Evolutionary conservation across 2,329 filamentous ascomycete genomes (phyloP).

Genomic region (Pseudovirgaria hyperparasitica): DNA sequence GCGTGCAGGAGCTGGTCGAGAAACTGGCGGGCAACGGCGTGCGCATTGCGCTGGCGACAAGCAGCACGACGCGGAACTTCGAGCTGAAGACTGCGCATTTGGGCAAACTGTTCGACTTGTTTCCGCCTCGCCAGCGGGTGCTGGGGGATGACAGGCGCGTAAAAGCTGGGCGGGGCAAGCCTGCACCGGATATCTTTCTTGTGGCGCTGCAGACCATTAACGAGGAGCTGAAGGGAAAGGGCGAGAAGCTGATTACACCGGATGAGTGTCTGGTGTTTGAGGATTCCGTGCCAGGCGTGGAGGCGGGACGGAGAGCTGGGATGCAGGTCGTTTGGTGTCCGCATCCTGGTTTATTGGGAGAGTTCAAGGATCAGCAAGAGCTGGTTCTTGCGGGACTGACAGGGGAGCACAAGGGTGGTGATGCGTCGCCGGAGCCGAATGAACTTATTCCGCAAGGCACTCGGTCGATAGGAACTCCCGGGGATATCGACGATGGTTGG

Average conservation of each 20-base stretch:
- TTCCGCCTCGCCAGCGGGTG: constrained; percentile 60
- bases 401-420: constrained; percentile 51
- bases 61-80: constrained; percentile 60
- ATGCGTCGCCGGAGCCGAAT: constrained; percentile 19
- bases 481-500: constrained; percentile 49
- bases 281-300: constrained; percentile 85
- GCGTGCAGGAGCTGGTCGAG: constrained; percentile 55
- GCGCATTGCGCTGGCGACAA: constrained; percentile 79
- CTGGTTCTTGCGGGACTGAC: constrained; percentile 75
- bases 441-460: constrained; percentile 24
- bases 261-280: constrained; percentile 95
- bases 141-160: constrained; percentile 79
- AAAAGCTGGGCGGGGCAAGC: constrained; percentile 71
- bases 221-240: constrained; percentile 48
- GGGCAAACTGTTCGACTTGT: constrained; percentile 40
- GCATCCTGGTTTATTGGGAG: constrained; percentile 62
- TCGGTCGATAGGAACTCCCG: constrained; percentile 33
- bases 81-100: constrained; percentile 57
- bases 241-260: constrained; percentile 51
- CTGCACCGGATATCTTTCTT: constrained; percentile 86
- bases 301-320: constrained; percentile 77
- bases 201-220: constrained; percentile 80
- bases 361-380: constrained; percentile 63
- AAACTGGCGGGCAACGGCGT: constrained; percentile 47
- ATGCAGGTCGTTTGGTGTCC: constrained; percentile 95